Evolutionary conservation across 2,329 filamentous ascomycete species (phyloP).

Genomic region (Mollisiaceae sp.): DNA sequence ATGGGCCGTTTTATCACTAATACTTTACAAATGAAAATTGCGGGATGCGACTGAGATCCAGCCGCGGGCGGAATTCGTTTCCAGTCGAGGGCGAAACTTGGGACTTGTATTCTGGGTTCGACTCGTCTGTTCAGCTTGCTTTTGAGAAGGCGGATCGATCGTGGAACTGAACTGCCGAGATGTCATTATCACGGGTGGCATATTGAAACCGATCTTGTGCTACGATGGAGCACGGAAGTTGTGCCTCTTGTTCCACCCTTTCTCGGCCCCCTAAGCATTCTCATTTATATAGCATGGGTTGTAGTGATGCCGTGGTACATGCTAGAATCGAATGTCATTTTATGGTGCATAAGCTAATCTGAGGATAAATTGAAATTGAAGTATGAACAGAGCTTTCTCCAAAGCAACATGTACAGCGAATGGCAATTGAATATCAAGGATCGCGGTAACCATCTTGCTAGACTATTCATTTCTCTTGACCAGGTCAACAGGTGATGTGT

Average conservation of each 20-base stretch:
- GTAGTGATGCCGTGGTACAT: background rate
- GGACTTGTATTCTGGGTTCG: background rate
- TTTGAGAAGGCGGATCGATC: conserved; percentile 1
- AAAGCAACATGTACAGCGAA: background rate
- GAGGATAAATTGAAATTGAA: background rate
- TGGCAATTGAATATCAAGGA: background rate
- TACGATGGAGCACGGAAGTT: background rate
- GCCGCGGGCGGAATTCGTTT: background rate
- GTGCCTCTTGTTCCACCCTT: background rate
- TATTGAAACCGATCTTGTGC: conserved; percentile 6
- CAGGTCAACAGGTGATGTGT: conserved; percentile 32
- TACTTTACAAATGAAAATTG: too few relatives aligned
- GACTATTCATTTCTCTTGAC: conserved; percentile 16
- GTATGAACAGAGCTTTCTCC: background rate
- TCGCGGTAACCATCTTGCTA: background rate
- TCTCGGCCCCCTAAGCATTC: background rate
- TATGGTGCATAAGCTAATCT: background rate
- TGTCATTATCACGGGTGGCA: background rate
- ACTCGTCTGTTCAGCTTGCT: background rate
- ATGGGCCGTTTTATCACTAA: too few relatives aligned
- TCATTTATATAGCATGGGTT: background rate
- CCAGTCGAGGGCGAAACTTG: background rate
- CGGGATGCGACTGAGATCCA: background rate
- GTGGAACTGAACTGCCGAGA: background rate
- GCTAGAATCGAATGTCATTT: background rate